A percentile compares a stretch with the other conserved stretches of the same genome.
Evolutionary conservation across 768 basidiomycete genomes (phyloP).

Genomic region (Tremella mesenterica): DNA sequence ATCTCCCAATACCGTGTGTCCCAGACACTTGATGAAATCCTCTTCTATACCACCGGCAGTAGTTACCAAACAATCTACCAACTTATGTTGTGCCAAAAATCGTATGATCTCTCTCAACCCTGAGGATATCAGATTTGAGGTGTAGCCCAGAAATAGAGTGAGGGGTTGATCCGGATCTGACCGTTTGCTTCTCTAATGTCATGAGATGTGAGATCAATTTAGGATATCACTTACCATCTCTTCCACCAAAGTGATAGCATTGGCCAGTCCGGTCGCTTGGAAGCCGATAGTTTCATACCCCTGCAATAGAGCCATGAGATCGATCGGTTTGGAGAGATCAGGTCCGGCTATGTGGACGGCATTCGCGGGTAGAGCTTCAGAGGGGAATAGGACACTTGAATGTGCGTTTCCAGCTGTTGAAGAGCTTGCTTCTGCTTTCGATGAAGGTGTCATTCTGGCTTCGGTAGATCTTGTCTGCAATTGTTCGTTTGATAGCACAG

Average conservation of each 20-base stretch:
- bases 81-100: slow-evolving; percentile 85
- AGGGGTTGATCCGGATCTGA: slow-evolving; percentile 62
- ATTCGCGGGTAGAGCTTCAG: slow-evolving; percentile 33
- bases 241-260: slow-evolving; percentile 81
- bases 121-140: slow-evolving; percentile 96
- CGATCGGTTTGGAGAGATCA: slow-evolving; percentile 63
- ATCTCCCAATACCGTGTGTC: slow-evolving; percentile 73
- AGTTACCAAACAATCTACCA: slow-evolving; percentile 82
- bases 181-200: slow-evolving; percentile 68
- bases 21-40: slow-evolving; percentile 97
- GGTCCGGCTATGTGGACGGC: slow-evolving; percentile 64
- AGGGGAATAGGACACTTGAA: slow-evolving; percentile 37
- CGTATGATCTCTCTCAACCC: slow-evolving; percentile 87
- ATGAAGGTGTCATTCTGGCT: background rate
- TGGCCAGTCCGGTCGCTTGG: slow-evolving; percentile 86
- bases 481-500: no score
- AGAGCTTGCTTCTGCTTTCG: background rate
- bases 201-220: background rate
- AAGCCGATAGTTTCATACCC: slow-evolving; percentile 90
- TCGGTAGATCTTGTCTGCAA: no score
- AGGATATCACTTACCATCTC: slow-evolving; percentile 61
- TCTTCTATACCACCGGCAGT: slow-evolving; percentile 98
- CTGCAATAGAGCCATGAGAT: slow-evolving; percentile 60
- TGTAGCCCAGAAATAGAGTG: slow-evolving; percentile 92
- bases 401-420: slow-evolving; percentile 26